Percentiles rank a stretch among this genome's conserved stretches.
These are phyloP conservation scores for Clitopilus hobsonii DNA, from an alignment of 768 basidiomycete genomes.

Conservation along the genomic window DNA sequence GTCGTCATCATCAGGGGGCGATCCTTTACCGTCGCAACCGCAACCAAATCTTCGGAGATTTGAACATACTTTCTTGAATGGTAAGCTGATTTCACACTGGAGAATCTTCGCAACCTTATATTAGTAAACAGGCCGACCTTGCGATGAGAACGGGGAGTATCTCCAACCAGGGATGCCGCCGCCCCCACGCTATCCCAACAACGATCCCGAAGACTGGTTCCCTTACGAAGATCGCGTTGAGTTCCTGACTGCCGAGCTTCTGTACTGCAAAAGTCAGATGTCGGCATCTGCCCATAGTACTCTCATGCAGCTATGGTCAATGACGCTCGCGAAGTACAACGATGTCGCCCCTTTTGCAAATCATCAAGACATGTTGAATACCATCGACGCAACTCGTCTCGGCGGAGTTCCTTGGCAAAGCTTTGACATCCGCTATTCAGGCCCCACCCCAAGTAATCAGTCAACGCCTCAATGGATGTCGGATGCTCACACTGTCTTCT, in stretches of 20 bases:
- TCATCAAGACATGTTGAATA: conserved; percentile 17
- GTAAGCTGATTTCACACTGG: too few relatives aligned
- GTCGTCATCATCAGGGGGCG: too few relatives aligned
- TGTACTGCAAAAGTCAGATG: conserved; percentile 15
- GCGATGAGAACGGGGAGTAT: too few relatives aligned
- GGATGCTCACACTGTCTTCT: conserved; percentile 19
- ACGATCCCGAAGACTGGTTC: not conserved
- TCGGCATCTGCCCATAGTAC: conserved; percentile 12
- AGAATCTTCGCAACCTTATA: too few relatives aligned
- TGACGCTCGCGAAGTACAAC: conserved; percentile 3
- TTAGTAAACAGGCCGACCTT: too few relatives aligned
- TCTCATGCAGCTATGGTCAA: conserved; percentile 16
- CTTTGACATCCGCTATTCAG: conserved; percentile 13
- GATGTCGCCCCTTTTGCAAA: conserved; percentile 15
- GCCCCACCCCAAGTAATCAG: conserved; percentile 4
- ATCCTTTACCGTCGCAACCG: too few relatives aligned
- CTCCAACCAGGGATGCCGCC: too few relatives aligned
- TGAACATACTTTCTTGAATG: too few relatives aligned
- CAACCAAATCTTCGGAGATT: too few relatives aligned
- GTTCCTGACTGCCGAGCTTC: conserved; percentile 12
- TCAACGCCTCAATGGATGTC: conserved; percentile 18
- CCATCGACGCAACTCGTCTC: conserved; percentile 18
- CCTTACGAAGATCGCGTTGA: conserved; percentile 2
- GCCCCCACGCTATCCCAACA: not conserved
- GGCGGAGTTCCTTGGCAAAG: conserved; percentile 12